Evolutionary conservation across 352 stramenopile species (phyloP).

Genomic region (Globisporangium recalcitrans): DNA sequence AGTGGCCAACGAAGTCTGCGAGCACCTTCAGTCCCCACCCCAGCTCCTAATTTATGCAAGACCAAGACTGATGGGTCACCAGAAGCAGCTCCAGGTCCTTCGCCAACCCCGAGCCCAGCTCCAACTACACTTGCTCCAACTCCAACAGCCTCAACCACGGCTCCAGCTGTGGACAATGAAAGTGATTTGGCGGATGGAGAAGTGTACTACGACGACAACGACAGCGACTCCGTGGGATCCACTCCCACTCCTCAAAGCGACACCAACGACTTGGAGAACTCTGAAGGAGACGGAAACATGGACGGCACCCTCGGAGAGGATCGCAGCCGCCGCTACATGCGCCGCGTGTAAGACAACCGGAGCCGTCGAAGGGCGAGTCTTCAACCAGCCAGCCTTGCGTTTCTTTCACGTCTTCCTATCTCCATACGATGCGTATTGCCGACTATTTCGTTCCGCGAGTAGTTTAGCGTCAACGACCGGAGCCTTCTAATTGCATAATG

Average conservation of each 20-base stretch:
- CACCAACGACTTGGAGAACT: background rate
- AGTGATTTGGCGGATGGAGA: background rate
- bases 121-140: background rate
- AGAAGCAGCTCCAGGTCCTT: background rate
- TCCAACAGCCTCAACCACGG: background rate
- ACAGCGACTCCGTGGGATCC: too few relatives aligned
- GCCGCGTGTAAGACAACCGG: background rate
- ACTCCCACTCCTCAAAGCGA: too few relatives aligned
- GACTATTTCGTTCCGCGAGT: slow-evolving; percentile 1
- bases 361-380: background rate
- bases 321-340: background rate
- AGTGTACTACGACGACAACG: background rate
- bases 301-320: background rate
- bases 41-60: background rate
- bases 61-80: background rate
- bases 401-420: background rate
- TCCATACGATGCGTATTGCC: background rate
- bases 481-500: background rate
- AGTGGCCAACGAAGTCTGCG: background rate
- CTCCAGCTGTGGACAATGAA: too few relatives aligned
- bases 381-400: background rate
- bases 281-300: background rate
- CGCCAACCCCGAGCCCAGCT: background rate
- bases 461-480: background rate
- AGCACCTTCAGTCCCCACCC: background rate